phyloP scores from a whole-genome alignment of 768 basidiomycete species.

The Infundibulicybe gibba region DNA sequence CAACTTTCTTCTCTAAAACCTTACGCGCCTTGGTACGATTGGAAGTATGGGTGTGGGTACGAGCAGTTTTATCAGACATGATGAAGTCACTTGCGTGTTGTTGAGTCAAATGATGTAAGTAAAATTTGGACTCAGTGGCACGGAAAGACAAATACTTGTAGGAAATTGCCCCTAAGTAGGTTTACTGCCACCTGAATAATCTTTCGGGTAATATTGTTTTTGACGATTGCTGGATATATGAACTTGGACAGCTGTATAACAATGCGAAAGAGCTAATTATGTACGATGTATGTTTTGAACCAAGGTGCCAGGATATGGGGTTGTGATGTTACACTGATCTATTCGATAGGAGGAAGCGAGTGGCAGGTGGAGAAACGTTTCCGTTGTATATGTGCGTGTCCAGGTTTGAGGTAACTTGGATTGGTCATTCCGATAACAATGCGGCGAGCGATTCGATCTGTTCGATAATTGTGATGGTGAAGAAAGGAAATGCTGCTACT shows the following conservation, averaged over 20 bases:
- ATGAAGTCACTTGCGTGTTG: slow-evolving; percentile 2
- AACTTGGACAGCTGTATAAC: no score
- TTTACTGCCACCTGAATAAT: no score
- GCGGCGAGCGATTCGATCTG: neutral
- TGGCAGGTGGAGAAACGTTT: no score
- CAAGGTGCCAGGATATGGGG: slow-evolving; percentile 7
- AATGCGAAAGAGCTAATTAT: slow-evolving; percentile 7
- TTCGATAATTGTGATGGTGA: neutral
- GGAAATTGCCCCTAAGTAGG: no score
- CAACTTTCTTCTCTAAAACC: slow-evolving; percentile 50
- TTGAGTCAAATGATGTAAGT: neutral
- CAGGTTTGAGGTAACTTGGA: no score
- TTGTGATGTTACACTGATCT: neutral
- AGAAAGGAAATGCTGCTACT: neutral
- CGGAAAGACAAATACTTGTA: no score
- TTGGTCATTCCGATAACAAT: no score
- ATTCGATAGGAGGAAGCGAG: no score
- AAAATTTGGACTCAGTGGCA: neutral
- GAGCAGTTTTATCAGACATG: slow-evolving; percentile 51
- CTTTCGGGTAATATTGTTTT: no score
- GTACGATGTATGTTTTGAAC: slow-evolving; percentile 12
- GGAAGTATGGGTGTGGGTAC: slow-evolving; percentile 53
- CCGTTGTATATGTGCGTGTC: no score
- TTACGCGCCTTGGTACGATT: slow-evolving; percentile 55
- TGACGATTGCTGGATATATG: no score